Evolutionary conservation across 2,329 filamentous ascomycete genomes (phyloP).

Genomic region (Penicillium verrucosum): DNA sequence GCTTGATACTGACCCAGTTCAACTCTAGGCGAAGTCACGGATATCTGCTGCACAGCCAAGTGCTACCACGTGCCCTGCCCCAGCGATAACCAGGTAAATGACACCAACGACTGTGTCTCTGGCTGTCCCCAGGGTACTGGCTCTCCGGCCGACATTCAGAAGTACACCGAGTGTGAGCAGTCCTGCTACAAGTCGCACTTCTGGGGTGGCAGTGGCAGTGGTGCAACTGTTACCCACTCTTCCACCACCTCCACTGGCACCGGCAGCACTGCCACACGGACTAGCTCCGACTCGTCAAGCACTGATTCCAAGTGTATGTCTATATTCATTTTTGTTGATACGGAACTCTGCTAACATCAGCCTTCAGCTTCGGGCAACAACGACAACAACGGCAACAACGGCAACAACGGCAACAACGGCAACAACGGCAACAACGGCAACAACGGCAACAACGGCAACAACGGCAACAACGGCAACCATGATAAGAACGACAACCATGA

Average conservation of each 20-base stretch:
- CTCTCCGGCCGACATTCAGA: conserved; percentile 43
- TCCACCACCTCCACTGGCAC: conserved; percentile 24
- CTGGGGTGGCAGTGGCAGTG: conserved; percentile 37
- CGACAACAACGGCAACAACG: conserved; percentile 12
- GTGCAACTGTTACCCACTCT: conserved; percentile 18
- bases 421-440: conserved; percentile 9
- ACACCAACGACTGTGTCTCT: conserved; percentile 52
- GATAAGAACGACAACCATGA: conserved; percentile 12
- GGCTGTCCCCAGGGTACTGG: conserved; percentile 55
- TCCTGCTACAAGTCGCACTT: conserved; percentile 51
- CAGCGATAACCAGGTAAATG: conserved; percentile 48
- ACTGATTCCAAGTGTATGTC: conserved; percentile 12
- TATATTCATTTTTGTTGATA: neutral
- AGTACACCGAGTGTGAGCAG: conserved; percentile 49
- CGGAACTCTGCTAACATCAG: neutral
- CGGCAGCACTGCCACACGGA: conserved; percentile 15
- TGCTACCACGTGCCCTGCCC: conserved; percentile 54
- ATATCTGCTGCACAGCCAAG: conserved; percentile 52
- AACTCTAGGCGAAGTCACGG: conserved; percentile 38
- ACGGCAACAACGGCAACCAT: conserved; percentile 10
- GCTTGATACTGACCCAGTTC: neutral
- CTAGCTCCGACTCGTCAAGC: neutral
- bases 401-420: conserved; percentile 10
- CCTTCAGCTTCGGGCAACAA: conserved; percentile 14
- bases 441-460: conserved; percentile 13